phyloP scores from a whole-genome alignment of 345 rosid genomes.

The Reutealis trisperma region DNA sequence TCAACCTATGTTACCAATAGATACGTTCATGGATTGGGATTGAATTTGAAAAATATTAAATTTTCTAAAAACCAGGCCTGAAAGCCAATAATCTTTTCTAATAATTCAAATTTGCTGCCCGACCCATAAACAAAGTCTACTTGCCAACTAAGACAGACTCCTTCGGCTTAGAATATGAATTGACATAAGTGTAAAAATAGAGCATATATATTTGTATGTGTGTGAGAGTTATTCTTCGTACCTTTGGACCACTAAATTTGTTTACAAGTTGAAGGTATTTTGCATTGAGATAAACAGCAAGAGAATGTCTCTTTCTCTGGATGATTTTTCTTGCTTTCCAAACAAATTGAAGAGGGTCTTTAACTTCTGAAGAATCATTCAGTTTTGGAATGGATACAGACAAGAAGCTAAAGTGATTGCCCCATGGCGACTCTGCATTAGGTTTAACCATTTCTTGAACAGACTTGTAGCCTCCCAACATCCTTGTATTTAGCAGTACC shows the following conservation, averaged over 20 bases:
- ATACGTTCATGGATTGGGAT: no score
- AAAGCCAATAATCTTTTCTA: no score
- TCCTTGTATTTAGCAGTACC: conserved; percentile 50
- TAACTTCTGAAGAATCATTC: neutral
- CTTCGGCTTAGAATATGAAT: no score
- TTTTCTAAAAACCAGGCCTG: no score
- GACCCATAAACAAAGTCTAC: no score
- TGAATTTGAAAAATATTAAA: no score
- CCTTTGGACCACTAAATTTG: conserved; percentile 43
- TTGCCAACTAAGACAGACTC: no score
- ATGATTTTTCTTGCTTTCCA: conserved; percentile 31
- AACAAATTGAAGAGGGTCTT: conserved; percentile 41
- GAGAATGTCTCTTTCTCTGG: conserved; percentile 34
- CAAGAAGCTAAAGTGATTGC: conserved; percentile 45
- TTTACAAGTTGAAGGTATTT: conserved; percentile 24
- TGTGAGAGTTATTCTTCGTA: no score
- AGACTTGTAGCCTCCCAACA: conserved; percentile 41
- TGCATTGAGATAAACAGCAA: conserved; percentile 27
- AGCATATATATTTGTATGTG: no score
- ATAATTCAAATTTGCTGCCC: no score
- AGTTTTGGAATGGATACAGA: conserved; percentile 31
- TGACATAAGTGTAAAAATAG: no score
- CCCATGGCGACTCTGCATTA: conserved; percentile 40
- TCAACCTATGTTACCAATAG: no score
- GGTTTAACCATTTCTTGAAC: conserved; percentile 49